These are phyloP conservation scores for Coniochaeta pulveracea DNA, from an alignment of 2,329 filamentous ascomycete genomes.

Conservation along the genomic window DNA sequence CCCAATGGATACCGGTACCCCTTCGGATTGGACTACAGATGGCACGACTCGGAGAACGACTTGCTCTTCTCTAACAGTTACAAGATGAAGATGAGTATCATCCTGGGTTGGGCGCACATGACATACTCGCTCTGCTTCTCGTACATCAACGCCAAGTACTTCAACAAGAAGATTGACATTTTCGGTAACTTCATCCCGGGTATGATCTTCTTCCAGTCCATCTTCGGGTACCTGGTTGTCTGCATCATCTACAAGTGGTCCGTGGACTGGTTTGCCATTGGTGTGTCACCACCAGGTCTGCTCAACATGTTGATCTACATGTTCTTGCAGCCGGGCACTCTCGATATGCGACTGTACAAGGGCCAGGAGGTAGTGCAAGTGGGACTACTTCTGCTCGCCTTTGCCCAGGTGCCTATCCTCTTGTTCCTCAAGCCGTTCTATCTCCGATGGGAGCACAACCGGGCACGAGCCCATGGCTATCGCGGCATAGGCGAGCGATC, in stretches of 20 bases:
- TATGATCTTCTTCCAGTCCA: slow-evolving; percentile 99
- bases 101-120: slow-evolving; percentile 97
- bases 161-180: slow-evolving; percentile 89
- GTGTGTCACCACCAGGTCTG: slow-evolving; percentile 66
- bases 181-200: slow-evolving; percentile 96
- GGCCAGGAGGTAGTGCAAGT: slow-evolving; percentile 71
- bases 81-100: slow-evolving; percentile 99
- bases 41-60: slow-evolving; percentile 93
- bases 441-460: slow-evolving; percentile 87
- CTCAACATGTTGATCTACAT: slow-evolving; percentile 99
- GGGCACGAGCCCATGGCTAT: slow-evolving; percentile 78
- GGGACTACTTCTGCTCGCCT: slow-evolving; percentile 67
- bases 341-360: slow-evolving; percentile 63
- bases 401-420: slow-evolving; percentile 79
- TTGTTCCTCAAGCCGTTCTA: slow-evolving; percentile 95
- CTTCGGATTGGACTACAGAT: slow-evolving; percentile 90
- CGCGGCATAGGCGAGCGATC: slow-evolving; percentile 84
- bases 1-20: slow-evolving; percentile 71
- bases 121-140: slow-evolving; percentile 93
- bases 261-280: slow-evolving; percentile 66
- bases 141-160: slow-evolving; percentile 87
- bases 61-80: slow-evolving; percentile 95
- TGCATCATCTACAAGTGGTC: slow-evolving; percentile 97
- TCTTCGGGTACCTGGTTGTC: slow-evolving; percentile 91
- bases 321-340: slow-evolving; percentile 78